Base-by-base conservation (phyloP, 352 stramenopile genomes). In the Globisporangium nunn region DNA sequence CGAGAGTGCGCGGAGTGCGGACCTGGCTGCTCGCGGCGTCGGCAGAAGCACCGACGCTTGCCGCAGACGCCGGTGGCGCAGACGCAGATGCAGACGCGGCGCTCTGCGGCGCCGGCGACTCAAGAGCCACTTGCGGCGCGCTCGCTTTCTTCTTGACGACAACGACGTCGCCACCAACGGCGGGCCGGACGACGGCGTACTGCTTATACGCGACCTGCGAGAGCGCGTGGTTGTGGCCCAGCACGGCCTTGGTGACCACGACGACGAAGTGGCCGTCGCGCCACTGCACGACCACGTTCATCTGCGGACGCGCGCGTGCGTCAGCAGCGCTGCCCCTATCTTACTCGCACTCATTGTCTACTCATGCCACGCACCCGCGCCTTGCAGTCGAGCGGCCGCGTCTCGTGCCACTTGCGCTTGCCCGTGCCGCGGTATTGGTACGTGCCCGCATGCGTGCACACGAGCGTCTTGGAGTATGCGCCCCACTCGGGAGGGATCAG, bases 391-490 rank as follows among this genome's bases (percentile, higher is more conserved):
- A 59, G 60, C 12, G 56, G 44, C n/a, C 61, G 56, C 17, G 56
- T 61, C 10, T 58, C 52, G 23, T 58, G 51, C n/a, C 52, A 47
- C 18, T 47, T 46, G 15, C 61, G 61, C 29, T 64, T 60, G 0
- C 61, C 61, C 15, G 62, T 49, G 46, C 61, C 52, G n/a, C 61
- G 40, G 23, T 51, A 60, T 11, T 52, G 52, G 18, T 50, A 54
- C 47, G 60, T 61, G 30, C 57, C 57, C 2, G 37, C 56, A n/a
- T 67, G 61, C 30, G 61, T 67, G 47, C 61, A 67, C 15, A 56
- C 41, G 23, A 67, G 52, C 45, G 61, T 67, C 61, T 64, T 67
- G 45, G 61, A 52, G 47, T 67, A 67, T 12, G 56, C 49, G 15
- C 52, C 47, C 31, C 62, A 45, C 15, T 56, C 56, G 4, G 50